phyloP scores from a whole-genome alignment of 495 filamentous ascomycete genomes.

The Podospora pseudocomata region DNA sequence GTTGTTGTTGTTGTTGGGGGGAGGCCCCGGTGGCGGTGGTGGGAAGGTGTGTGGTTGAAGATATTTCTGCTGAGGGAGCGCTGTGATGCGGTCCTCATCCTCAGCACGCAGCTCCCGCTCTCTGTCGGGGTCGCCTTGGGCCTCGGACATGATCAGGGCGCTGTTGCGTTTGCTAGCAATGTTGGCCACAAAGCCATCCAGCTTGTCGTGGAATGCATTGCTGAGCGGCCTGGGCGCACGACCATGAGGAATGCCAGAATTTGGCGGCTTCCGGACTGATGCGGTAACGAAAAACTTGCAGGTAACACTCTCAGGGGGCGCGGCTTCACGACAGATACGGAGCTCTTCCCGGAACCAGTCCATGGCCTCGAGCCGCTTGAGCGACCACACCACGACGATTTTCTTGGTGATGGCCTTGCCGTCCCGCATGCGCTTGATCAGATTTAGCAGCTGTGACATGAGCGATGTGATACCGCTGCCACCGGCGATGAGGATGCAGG shows the following conservation, averaged over 20 bases:
- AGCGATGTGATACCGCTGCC: slow-evolving; percentile 93
- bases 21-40: slow-evolving; percentile 41
- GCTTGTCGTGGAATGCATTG: slow-evolving; percentile 72
- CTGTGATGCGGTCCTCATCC: slow-evolving; percentile 79
- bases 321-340: slow-evolving; percentile 78
- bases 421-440: slow-evolving; percentile 92
- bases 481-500: slow-evolving; percentile 86
- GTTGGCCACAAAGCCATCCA: slow-evolving; percentile 75
- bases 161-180: slow-evolving; percentile 80
- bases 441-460: slow-evolving; percentile 80
- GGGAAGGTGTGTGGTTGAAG: slow-evolving; percentile 50
- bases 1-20: slow-evolving; percentile 35
- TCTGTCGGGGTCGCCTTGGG: slow-evolving; percentile 69
- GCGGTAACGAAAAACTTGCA: slow-evolving; percentile 93
- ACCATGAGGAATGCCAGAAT: slow-evolving; percentile 35
- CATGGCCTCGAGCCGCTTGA: slow-evolving; percentile 86
- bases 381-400: slow-evolving; percentile 85
- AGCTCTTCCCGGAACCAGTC: slow-evolving; percentile 98
- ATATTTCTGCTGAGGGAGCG: slow-evolving; percentile 64
- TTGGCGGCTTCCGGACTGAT: slow-evolving; percentile 52
- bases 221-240: slow-evolving; percentile 59
- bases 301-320: slow-evolving; percentile 76
- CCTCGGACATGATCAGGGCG: slow-evolving; percentile 74
- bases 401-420: slow-evolving; percentile 88
- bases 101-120: slow-evolving; percentile 79